Percentiles rank a stretch among this genome's conserved stretches.
Evolutionary conservation across 176 grass and related monocot genomes (phyloP).

Genomic region (Tuctoria greenei): DNA sequence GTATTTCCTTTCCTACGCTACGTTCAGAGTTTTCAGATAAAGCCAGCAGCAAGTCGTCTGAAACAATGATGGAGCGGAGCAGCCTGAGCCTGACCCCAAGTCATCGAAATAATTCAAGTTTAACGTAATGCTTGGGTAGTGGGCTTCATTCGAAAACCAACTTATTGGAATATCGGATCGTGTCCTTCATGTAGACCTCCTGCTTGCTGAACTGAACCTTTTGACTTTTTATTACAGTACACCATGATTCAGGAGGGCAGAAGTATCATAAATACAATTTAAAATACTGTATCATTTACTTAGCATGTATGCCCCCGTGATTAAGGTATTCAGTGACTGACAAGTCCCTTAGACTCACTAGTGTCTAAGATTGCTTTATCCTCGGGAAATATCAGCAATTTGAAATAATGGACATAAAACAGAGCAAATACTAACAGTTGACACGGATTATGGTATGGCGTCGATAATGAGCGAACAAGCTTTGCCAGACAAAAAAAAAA

Average conservation of each 20-base stretch:
- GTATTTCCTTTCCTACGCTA: too few species aligned
- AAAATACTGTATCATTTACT: background rate
- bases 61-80: too few species aligned
- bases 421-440: background rate
- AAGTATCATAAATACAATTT: too few species aligned
- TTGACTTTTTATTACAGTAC: too few species aligned
- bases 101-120: background rate
- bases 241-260: too few species aligned
- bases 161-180: background rate
- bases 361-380: background rate
- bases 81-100: too few species aligned
- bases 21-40: too few species aligned
- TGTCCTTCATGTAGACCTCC: background rate
- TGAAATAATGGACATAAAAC: background rate
- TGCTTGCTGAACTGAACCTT: constrained; percentile 1
- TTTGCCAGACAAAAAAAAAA: background rate
- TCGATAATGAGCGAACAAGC: background rate
- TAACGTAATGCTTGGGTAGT: background rate
- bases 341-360: background rate
- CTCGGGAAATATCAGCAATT: background rate
- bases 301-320: background rate
- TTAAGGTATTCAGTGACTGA: background rate
- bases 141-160: background rate
- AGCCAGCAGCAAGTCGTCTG: too few species aligned
- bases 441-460: background rate